Base-by-base conservation (phyloP, 2,329 filamentous ascomycete genomes). In the Sphaerulina musiva region DNA sequence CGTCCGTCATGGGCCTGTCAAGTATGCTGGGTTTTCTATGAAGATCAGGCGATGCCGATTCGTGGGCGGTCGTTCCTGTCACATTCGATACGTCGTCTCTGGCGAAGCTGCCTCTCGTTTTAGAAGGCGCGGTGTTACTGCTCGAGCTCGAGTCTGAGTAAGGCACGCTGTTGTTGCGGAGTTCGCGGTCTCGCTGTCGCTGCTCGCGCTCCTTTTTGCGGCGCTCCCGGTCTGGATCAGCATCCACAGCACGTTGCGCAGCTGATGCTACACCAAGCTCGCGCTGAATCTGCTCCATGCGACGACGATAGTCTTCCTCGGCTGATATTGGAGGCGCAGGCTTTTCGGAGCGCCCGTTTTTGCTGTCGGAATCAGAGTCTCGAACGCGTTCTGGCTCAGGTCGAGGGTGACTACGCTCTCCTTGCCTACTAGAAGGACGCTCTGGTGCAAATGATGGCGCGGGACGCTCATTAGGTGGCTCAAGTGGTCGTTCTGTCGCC, bases 291-390 rank as follows among this genome's bases (percentile, higher is more conserved):
- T 75, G 70, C 49, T 74, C 71, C 53, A 78, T 70, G 7, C 76
- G 72, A 31, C 75, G 74, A 42, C 75, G 73, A 58, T 78, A 78
- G 36, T 78, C 76, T 58, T 78, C 75, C 40, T 78, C 76, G 4
- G 76, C 71, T 51, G 78, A 76, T 2, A 75, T 47, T 17, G 66
- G 59, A 11, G 66, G 53, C 7, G 68, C 64, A 11, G 62, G 55
- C 53, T 59, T 61, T 38, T 64, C 51, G 14, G 29, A 6, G 29
- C 49, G 51, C 45, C 10, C 59, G 57, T 20, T 62, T 51, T 38
- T 58, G 55, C 14, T 51, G 46, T 56, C 54, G 12, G 42, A 40
- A 32, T 47, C 48, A 39, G 49, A 46, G 14, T 58, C 56, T 36
- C 39, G 42, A 29, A 42, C 23, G 7, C 55, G 48, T 5, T 58